Conservation (phyloP, 129 eudicot genomes). For the Flaveria brownii region DNA sequence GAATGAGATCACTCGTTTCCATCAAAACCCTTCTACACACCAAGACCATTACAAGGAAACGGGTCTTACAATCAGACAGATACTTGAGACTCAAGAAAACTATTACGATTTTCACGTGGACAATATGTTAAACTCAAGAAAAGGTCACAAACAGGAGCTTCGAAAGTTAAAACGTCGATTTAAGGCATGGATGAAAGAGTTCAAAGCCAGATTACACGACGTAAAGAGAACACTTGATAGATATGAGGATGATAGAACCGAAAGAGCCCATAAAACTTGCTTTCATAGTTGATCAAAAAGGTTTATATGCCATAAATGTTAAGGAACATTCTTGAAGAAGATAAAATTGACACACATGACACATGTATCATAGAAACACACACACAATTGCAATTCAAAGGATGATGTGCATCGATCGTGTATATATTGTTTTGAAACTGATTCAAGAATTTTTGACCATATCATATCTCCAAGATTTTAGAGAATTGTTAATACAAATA, state of each 20-base stretch:
- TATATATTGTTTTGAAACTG: not conserved
- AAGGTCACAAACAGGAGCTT: slow-evolving; percentile 46
- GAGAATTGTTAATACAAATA: too few species aligned
- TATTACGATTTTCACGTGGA: not conserved
- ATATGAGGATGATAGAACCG: slow-evolving; percentile 34
- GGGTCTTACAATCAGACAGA: slow-evolving; percentile 31
- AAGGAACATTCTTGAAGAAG: slow-evolving; percentile 5
- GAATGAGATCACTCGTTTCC: slow-evolving; percentile 14
- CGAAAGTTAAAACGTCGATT: slow-evolving; percentile 49
- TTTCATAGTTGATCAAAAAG: slow-evolving; percentile 21
- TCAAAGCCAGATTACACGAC: slow-evolving; percentile 46
- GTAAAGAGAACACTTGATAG: slow-evolving; percentile 45
- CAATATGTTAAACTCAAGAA: slow-evolving; percentile 9
- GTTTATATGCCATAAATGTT: not conserved
- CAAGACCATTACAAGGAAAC: slow-evolving; percentile 6
- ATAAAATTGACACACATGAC: not conserved
- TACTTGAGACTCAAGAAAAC: slow-evolving; percentile 29
- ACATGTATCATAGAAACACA: not conserved
- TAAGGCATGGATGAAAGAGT: slow-evolving; percentile 72
- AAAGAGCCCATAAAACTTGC: slow-evolving; percentile 44
- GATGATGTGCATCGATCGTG: not conserved
- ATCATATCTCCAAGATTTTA: too few species aligned
- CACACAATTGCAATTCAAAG: not conserved
- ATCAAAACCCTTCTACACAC: not conserved
- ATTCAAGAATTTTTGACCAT: not conserved